Evolutionary conservation across 1,284 basidiomycete genomes (phyloP), one percentile per base, ranked within the genome.

Genomic region (Somion occarium): DNA sequence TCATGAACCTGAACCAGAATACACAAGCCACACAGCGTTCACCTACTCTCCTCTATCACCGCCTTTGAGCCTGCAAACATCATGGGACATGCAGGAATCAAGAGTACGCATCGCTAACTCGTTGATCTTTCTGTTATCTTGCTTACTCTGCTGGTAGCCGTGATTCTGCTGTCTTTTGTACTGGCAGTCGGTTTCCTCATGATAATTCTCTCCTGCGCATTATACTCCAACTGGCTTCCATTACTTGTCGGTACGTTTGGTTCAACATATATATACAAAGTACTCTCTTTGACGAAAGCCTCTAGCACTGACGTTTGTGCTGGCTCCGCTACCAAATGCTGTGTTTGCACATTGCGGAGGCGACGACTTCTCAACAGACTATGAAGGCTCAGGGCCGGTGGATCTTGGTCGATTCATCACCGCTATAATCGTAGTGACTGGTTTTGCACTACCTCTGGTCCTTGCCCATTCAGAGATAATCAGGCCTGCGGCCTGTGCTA

Each of bases 191-290:
- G 97, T 23, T 99, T 99, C 73, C 75, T 99, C 52, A 83, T 99
- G 64, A 92, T 99, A 66, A 99, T 99, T 69, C 86, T 99, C 25
- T 95, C 93, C 1, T 99, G 97, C 67, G 96, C 97, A 22, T 75
- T 99, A 37, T 99, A 90, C 88, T 73, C 83, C 30, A 99, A 99
- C 70, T 99, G 97, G 97, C 76, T 99, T 13, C 97, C 97, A 43
- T 76, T 99, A 46, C 81, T 99, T 58, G 96, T 98, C 59, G 96
- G 96, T 97, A 62, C 66, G 93, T 80, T n/a, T 19, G 3, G 52
- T 26, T 23, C 38, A 44, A 43, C 11, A 38, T 23, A 13, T 23
- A 19, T 20, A 37, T 26, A 24, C 22, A 37, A 3, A 51, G 25
- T 19, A 42, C 20, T 38, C 38, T n/a, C 51, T 30, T 48, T 46